Evolutionary conservation across 2,329 filamentous ascomycete species (phyloP).

Genomic region (Microdochium bolleyi): DNA sequence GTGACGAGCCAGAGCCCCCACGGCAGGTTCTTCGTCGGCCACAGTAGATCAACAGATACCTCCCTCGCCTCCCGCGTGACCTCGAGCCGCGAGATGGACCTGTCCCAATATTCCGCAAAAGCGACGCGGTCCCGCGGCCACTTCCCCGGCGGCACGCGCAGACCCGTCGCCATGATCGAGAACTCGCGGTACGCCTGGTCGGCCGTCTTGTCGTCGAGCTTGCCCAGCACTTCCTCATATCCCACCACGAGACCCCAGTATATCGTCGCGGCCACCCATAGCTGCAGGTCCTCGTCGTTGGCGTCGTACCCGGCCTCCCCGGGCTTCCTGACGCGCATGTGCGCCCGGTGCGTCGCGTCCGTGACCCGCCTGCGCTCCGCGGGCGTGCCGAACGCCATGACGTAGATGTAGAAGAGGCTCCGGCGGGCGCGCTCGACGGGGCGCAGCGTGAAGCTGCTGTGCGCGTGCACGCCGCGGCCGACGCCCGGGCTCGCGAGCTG

Average conservation of each 20-base stretch:
- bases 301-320: slow-evolving; percentile 5
- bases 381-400: slow-evolving; percentile 7
- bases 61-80: slow-evolving; percentile 1
- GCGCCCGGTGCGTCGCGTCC: slow-evolving; percentile 6
- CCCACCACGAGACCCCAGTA: slow-evolving; percentile 4
- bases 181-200: slow-evolving; percentile 7
- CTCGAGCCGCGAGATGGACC: slow-evolving; percentile 1
- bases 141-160: slow-evolving; percentile 6
- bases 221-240: slow-evolving; percentile 6
- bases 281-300: slow-evolving; percentile 6
- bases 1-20: slow-evolving; percentile 1
- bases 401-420: slow-evolving; percentile 5
- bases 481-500: slow-evolving; percentile 2
- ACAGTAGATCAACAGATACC: slow-evolving; percentile 2
- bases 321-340: slow-evolving; percentile 3
- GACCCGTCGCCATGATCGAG: slow-evolving; percentile 6
- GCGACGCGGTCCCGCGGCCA: slow-evolving; percentile 4
- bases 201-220: slow-evolving; percentile 2
- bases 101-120: slow-evolving; percentile 2
- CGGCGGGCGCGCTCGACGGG: slow-evolving; percentile 2
- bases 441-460: slow-evolving; percentile 3
- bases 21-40: not conserved
- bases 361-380: slow-evolving; percentile 3
- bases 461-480: slow-evolving; percentile 1
- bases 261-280: slow-evolving; percentile 8